Evolutionary conservation across 352 stramenopile genomes (phyloP).

Genomic region (Pythium sp.): DNA sequence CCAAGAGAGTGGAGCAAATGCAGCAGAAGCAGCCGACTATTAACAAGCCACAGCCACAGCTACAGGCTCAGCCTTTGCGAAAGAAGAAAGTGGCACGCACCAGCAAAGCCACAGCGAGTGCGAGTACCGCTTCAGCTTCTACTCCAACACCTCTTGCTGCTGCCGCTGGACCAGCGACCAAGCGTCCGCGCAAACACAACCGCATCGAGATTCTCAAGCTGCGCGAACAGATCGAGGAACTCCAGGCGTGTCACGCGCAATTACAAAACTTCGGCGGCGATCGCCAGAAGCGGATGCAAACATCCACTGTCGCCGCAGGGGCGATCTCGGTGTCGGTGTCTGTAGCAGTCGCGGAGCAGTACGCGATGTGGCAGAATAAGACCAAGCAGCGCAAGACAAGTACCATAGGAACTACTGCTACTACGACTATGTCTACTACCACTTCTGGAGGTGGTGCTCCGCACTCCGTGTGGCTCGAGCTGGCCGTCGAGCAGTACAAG

Average conservation of each 20-base stretch:
- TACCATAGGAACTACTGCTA: background rate
- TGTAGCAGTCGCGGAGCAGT: constrained; percentile 3
- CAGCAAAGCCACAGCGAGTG: background rate
- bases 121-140: background rate
- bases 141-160: background rate
- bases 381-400: background rate
- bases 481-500: constrained; percentile 42
- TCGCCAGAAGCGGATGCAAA: background rate
- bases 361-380: background rate
- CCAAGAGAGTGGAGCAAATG: background rate
- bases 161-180: background rate
- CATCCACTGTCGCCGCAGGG: background rate
- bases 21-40: background rate
- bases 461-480: constrained; percentile 34
- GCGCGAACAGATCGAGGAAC: constrained; percentile 9
- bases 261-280: background rate
- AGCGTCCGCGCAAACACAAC: constrained; percentile 15
- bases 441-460: background rate
- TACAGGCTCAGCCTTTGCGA: background rate
- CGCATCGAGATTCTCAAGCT: constrained; percentile 19
- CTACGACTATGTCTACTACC: background rate
- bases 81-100: background rate
- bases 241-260: constrained; percentile 2
- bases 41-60: background rate
- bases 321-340: background rate